Base-by-base conservation (phyloP, 805 yeast genomes). In the Spathaspora boniae region DNA sequence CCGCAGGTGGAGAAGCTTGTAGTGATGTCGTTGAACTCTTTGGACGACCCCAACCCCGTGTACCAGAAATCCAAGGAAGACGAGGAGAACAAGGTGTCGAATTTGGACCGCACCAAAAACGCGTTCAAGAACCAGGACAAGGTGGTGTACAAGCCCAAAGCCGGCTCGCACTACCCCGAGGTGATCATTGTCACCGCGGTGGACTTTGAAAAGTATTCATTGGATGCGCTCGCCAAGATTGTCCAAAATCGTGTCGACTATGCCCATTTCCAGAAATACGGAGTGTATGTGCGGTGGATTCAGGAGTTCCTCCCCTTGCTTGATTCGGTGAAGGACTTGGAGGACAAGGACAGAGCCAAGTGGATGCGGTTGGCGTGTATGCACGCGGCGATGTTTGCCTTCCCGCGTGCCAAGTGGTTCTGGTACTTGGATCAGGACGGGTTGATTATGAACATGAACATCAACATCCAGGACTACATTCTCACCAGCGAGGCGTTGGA, bases 371-470 rank as follows among this genome's bases (percentile, higher is more conserved):
- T 81, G 19, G 73, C 75, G 38, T 56, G 80, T 26, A 56, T 86
- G 54, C 73, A 94, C 42, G 93, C 89, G 28, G 97, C 98, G n/a
- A 79, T 91, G 82, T 77, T 76, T 56, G 93, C 95, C 0, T 88
- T 88, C 66, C 98, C 98, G 1, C 68, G 80, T 31, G 84, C 96
- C n/a, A 78, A 86, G 55, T 83, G 86, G 69, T 81, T 89, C 52
- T 86, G 97, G 93, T 89, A 79, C 52, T 54, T 93, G 29, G 96
- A 86, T 55, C 76, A 84, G 45, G 78, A 82, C 50, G 78, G 91
- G 0, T 60, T 87, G 34, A 79, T 91, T 38, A 82, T 85, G 86
- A 76, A 86, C 42, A 64, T 78, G 39, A 73, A 74, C 34, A 65
- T 82, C 26, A 77, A 85, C 41, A 50, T 91, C 22, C 61, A 72